Evolutionary conservation across 2,329 filamentous ascomycete genomes (phyloP), one percentile per base, ranked within the genome.

Genomic region (Cladosporium sp.): DNA sequence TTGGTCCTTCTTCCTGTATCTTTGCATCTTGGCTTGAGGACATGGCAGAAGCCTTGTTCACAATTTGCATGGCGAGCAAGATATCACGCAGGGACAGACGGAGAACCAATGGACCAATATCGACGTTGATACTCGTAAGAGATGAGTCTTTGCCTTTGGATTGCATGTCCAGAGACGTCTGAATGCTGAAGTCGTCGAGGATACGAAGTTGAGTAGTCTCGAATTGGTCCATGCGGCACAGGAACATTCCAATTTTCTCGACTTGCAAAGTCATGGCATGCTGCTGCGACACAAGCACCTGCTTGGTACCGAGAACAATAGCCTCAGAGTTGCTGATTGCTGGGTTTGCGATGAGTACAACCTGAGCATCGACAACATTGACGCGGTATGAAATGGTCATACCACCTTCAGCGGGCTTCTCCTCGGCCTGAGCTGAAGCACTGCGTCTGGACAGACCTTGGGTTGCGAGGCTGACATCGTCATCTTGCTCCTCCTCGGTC

Each of bases 221-320:
- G 65, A 97, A 97, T 62, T 87, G 90, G 73, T 99, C 95, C 94
- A 99, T 99, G 12, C 94, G 89, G 70, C 95, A 99, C 32, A 99
- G 75, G 72, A 97, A 99, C 94, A 99, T 99, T 65, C 94, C 94
- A 54, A 97, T 84, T 68, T 97, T 87, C 7, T 91, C 92, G 2
- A 99, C 85, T 69, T 99, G 93, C 69, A 99, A 82, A 0, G 94
- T 97, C 65, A 95, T 82, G 8, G 93, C 90, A 75, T 97, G 91
- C 71, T 99, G 95, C 66, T 96, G 89, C 1, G 93, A 96, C 10
- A 97, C 81, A 1, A 97, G 80, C 12, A 97, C 85, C 71, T 99
- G 92, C 70, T 97, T 96, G 2, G 92, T 96, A 49, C 91, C 90
- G 22, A 99, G 80, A 0, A 99, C 95, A 65, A 99, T 95, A 2